Evolutionary conservation across 2,329 filamentous ascomycete genomes (phyloP), one percentile per base, ranked within the genome.

Genomic region (Alternaria arborescens): DNA sequence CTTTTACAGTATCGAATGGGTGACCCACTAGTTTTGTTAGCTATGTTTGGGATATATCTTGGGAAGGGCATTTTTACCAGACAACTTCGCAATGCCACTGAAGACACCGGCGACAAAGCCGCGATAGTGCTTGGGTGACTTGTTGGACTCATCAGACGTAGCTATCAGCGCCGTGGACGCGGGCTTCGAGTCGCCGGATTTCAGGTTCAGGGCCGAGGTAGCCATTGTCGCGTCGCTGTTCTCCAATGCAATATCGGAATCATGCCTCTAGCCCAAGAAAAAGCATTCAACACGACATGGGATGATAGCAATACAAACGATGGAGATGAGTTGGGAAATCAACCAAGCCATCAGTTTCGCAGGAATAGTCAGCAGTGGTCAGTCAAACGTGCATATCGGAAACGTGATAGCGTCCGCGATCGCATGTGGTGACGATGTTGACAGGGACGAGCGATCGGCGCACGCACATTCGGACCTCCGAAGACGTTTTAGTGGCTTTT

Each of bases 81-180:
- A 88, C 59, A 97, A 82, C 82, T 98, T 98, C 60, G 94, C 89
- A 73, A 98, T 90, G 24, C 95, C 95, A 38, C 92, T 97, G 76
- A 97, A 97, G 7, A 97, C 88, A n/a, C 95, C 95, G 1, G 92
- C 95, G 28, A 97, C 92, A 77, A 98, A 99, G n/a, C 94, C 95
- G 73, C 92, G 94, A 83, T 97, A 98, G 76, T 91, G 90, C 68
- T 83, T 86, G 16, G 68, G 71, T 28, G 68, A 66, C 58, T 70
- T 69, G 46, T 69, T 60, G 22, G 66, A 60, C 66, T 71, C 73
- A 51, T 75, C 75, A 8, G 72, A 60, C 12, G 69, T 64, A 47
- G 71, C 71, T 32, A 71, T 66, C 16, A 74, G 65, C 40, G 67
- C 71, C 32, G 74, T 65, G 14, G 66, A 62, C 30, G 66, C 64